Base-by-base conservation (phyloP, 2,329 filamentous ascomycete genomes). In the Sclerotinia borealis region DNA sequence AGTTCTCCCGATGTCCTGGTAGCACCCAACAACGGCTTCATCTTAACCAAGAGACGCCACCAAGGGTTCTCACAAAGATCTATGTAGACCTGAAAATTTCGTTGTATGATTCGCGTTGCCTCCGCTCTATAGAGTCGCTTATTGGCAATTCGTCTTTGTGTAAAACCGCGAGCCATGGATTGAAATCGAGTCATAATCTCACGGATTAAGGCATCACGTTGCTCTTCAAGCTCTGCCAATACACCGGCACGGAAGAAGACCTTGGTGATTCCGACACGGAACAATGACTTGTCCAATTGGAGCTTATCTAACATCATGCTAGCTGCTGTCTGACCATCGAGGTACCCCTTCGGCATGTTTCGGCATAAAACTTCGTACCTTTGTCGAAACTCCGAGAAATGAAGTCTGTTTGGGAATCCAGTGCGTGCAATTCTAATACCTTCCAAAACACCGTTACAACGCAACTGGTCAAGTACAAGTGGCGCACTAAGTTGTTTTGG, bases 361-460 rank as follows among this genome's bases (percentile, higher is more conserved):
- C 83, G 83, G 74, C 93, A 98, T 8, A 99, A 84, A 8, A 99
- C 93, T 74, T 98, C 95, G 75, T 99, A 99, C 67, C 95, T 88
- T 72, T 96, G 91, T 61, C 95, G 87, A 78, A 99, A 99, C 73
- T 99, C 96, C 3, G 90, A 84, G 74, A 99, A 99, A 0, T 91
- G 84, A 37, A 99, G 81, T 69, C 95, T 84, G 74, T 99, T 99
- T 58, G 95, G 95, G 75, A 99, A 99, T 29, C 95, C 95, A 6
- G 96, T 99, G 51, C 95, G 87, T 29, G 95, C 95, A 76, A 99
- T 99, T 66, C 95, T 86, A 72, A 99, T 99, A 66, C 95, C 95
- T 78, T 99, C 95, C n/a, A 99, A 82, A 3, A 99, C 95, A 89
- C 95, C 95, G 75, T 99, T 99, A 78, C 95, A 99, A 59, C 95